A percentile compares a stretch with the other conserved stretches of the same genome.
Evolutionary conservation across 208 protist species (phyloP).

Genomic region (Leishmania arabica): DNA sequence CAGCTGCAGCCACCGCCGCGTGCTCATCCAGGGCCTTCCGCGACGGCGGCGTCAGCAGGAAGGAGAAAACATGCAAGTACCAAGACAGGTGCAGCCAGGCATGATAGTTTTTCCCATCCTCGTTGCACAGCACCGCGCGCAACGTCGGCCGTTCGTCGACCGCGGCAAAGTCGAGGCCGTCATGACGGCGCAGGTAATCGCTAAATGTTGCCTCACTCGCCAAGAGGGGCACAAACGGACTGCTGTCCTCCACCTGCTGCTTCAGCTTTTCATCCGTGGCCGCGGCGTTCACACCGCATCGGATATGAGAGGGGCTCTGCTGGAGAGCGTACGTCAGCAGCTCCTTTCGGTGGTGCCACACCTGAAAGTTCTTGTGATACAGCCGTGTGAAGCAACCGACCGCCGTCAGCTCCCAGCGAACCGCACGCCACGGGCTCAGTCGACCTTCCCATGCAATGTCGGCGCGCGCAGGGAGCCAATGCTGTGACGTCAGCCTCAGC

Average conservation of each 20-base stretch:
- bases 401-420: conserved; percentile 67
- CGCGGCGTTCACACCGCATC: neutral
- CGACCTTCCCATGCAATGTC: conserved; percentile 18
- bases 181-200: conserved; percentile 31
- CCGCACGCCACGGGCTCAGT: conserved; percentile 56
- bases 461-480: conserved; percentile 25
- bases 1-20: neutral
- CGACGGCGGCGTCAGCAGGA: conserved; percentile 51
- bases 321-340: conserved; percentile 51
- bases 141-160: conserved; percentile 65
- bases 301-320: conserved; percentile 11
- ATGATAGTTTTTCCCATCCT: conserved; percentile 87
- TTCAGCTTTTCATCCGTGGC: neutral
- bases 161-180: conserved; percentile 48
- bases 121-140: conserved; percentile 36
- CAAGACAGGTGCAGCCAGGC: conserved; percentile 78
- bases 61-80: conserved; percentile 68
- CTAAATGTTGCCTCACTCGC: conserved; percentile 16
- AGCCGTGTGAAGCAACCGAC: conserved; percentile 42
- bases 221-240: neutral
- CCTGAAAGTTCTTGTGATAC: conserved; percentile 84
- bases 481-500: conserved; percentile 17
- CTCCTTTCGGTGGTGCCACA: conserved; percentile 82
- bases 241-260: neutral
- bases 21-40: conserved; percentile 11